Percentiles rank a stretch among this genome's conserved stretches.
These are phyloP conservation scores for Yueomyces sp. DNA, from an alignment of 805 yeast genomes.

Conservation along the genomic window DNA sequence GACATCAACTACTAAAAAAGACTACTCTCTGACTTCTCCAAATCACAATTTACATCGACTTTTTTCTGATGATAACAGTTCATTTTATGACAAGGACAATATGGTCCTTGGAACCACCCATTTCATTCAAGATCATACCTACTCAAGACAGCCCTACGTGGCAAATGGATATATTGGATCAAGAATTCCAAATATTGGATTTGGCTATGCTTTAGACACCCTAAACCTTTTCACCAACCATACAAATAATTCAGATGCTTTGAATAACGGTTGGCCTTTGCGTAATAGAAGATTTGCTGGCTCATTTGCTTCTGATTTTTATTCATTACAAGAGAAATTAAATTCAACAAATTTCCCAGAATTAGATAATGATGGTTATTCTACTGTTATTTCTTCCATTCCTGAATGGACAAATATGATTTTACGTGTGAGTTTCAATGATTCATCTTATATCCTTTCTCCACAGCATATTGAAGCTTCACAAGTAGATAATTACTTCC, in stretches of 20 bases:
- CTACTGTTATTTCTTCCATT: conserved; percentile 55
- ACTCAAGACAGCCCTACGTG: conserved; percentile 60
- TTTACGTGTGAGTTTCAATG: conserved; percentile 6
- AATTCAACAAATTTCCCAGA: conserved; percentile 63
- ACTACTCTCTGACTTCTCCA: no score
- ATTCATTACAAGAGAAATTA: conserved; percentile 39
- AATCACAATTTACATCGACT: no score
- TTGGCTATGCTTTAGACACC: conserved; percentile 59
- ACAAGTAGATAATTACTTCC: conserved; percentile 37
- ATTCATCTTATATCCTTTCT: conserved; percentile 15
- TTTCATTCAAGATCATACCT: conserved; percentile 33
- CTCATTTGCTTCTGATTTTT: conserved; percentile 68
- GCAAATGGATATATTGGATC: conserved; percentile 74
- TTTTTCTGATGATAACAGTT: conserved; percentile 16
- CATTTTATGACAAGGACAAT: conserved; percentile 30
- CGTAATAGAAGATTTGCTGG: conserved; percentile 59
- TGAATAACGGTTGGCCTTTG: conserved; percentile 68
- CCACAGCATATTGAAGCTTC: conserved; percentile 22
- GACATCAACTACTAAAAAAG: no score
- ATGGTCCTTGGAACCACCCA: conserved; percentile 37
- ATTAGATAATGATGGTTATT: conserved; percentile 50
- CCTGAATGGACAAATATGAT: conserved; percentile 68
- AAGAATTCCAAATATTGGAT: conserved; percentile 71
- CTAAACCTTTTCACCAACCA: conserved; percentile 26
- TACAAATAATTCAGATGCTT: conserved; percentile 13